phyloP scores from a whole-genome alignment of 2,329 filamentous ascomycete genomes.

The Dryadomyces sulphureus region DNA sequence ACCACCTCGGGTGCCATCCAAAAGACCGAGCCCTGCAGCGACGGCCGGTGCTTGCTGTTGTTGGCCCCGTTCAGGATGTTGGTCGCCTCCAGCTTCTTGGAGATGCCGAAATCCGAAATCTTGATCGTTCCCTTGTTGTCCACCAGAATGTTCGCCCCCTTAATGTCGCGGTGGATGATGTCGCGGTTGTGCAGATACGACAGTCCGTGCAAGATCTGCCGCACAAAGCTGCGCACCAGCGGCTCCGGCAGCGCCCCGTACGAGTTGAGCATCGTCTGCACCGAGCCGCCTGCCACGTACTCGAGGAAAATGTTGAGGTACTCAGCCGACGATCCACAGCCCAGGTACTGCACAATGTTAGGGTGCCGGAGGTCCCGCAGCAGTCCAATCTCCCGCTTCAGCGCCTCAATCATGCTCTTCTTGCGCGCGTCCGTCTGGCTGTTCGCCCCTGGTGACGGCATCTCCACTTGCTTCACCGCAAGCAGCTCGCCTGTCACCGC shows the following conservation, averaged over 20 bases:
- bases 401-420: constrained; percentile 93
- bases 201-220: constrained; percentile 84
- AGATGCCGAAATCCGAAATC: constrained; percentile 98
- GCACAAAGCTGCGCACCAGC: constrained; percentile 88
- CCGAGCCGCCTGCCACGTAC: constrained; percentile 93
- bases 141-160: constrained; percentile 95
- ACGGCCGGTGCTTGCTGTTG: constrained; percentile 56
- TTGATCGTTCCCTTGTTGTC: constrained; percentile 99
- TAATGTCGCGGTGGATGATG: constrained; percentile 98
- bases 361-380: constrained; percentile 87
- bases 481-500: constrained; percentile 94
- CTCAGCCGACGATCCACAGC: constrained; percentile 79
- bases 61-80: constrained; percentile 60
- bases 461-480: constrained; percentile 95
- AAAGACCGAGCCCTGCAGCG: constrained; percentile 92
- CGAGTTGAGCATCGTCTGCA: constrained; percentile 96
- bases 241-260: constrained; percentile 92
- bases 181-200: constrained; percentile 88
- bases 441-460: constrained; percentile 62
- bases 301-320: constrained; percentile 99
- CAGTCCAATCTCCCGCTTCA: constrained; percentile 92
- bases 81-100: constrained; percentile 88
- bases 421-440: constrained; percentile 79
- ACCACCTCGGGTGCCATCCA: constrained; percentile 99
- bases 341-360: constrained; percentile 97